phyloP scores from a whole-genome alignment of 495 filamentous ascomycete genomes.

The Neurospora tetrasperma region DNA sequence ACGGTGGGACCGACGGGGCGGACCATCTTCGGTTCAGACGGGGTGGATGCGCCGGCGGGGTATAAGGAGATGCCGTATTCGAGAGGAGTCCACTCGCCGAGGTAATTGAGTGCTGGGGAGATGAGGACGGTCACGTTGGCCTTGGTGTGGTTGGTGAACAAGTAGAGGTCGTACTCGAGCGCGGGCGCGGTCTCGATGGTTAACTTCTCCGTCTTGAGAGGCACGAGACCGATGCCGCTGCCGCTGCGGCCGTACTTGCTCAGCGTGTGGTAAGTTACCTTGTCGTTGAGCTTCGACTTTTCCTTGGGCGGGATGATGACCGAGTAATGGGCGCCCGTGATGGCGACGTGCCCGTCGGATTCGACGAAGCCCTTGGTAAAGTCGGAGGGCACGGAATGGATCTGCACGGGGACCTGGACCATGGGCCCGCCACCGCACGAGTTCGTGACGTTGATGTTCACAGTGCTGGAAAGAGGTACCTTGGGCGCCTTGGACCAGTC shows the following conservation, averaged over 20 bases:
- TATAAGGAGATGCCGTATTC: slow-evolving; percentile 49
- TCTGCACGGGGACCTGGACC: slow-evolving; percentile 49
- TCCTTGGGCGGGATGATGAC: slow-evolving; percentile 27
- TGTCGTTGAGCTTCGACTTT: slow-evolving; percentile 25
- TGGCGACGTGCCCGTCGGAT: slow-evolving; percentile 47
- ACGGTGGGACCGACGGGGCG: slow-evolving; percentile 41
- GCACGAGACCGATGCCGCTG: slow-evolving; percentile 47
- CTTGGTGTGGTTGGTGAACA: slow-evolving; percentile 43
- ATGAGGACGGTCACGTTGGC: slow-evolving; percentile 54
- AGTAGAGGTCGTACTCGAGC: slow-evolving; percentile 56
- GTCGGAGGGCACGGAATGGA: slow-evolving; percentile 38
- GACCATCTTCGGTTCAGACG: slow-evolving; percentile 31
- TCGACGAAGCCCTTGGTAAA: slow-evolving; percentile 59
- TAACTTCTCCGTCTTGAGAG: slow-evolving; percentile 39
- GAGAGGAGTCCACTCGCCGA: slow-evolving; percentile 47
- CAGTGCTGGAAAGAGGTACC: slow-evolving; percentile 24
- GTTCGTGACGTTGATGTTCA: slow-evolving; percentile 46
- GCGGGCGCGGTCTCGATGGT: slow-evolving; percentile 39
- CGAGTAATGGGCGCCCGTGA: slow-evolving; percentile 48
- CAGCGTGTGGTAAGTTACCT: slow-evolving; percentile 43
- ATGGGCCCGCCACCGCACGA: slow-evolving; percentile 38
- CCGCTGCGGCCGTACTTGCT: slow-evolving; percentile 46
- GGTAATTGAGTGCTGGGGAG: slow-evolving; percentile 49
- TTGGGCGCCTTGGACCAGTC: slow-evolving; percentile 40
- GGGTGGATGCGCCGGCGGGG: slow-evolving; percentile 19